phyloP scores from a whole-genome alignment of 2,329 filamentous ascomycete species.

The Beauveria rudraprayagi region DNA sequence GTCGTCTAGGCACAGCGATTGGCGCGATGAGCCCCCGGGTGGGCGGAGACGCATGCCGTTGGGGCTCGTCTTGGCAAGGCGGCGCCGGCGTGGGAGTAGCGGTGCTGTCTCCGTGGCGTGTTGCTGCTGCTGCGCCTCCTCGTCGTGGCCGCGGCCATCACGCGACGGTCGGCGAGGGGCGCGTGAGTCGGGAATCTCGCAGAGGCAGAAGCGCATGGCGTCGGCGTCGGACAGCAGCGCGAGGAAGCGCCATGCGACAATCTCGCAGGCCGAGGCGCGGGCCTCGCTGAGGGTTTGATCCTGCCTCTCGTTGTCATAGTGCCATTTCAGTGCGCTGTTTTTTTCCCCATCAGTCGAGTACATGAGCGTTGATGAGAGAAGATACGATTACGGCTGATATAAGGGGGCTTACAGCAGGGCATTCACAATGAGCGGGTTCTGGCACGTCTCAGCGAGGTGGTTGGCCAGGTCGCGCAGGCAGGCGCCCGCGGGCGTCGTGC shows the following conservation, averaged over 20 bases:
- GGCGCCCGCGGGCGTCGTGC: conserved; percentile 55
- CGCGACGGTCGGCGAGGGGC: conserved; percentile 11
- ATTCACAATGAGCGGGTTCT: conserved; percentile 63
- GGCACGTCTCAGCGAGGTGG: conserved; percentile 54
- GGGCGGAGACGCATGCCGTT: conserved; percentile 27
- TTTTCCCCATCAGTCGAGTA: too few relatives aligned
- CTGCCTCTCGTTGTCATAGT: conserved; percentile 57
- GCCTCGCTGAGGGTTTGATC: conserved; percentile 59
- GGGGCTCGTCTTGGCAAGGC: not conserved
- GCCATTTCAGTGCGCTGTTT: conserved; percentile 62
- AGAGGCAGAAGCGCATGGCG: conserved; percentile 65
- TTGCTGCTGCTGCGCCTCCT: conserved; percentile 41
- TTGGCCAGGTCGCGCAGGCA: conserved; percentile 52
- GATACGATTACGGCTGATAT: not conserved
- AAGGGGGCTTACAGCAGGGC: conserved; percentile 57
- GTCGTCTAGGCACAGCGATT: conserved; percentile 43
- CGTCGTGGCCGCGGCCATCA: conserved; percentile 17
- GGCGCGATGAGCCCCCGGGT: not conserved
- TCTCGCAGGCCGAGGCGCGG: conserved; percentile 67
- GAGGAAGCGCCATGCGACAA: conserved; percentile 72
- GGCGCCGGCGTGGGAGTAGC: not conserved
- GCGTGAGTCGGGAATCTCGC: conserved; percentile 51
- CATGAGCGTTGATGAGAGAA: not conserved
- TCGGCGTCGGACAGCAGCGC: conserved; percentile 64
- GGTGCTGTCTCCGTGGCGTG: conserved; percentile 18